Evolutionary conservation across 345 rosid genomes (phyloP), one percentile per base, ranked within the genome.

Genomic region (Pugionium cornutum): DNA sequence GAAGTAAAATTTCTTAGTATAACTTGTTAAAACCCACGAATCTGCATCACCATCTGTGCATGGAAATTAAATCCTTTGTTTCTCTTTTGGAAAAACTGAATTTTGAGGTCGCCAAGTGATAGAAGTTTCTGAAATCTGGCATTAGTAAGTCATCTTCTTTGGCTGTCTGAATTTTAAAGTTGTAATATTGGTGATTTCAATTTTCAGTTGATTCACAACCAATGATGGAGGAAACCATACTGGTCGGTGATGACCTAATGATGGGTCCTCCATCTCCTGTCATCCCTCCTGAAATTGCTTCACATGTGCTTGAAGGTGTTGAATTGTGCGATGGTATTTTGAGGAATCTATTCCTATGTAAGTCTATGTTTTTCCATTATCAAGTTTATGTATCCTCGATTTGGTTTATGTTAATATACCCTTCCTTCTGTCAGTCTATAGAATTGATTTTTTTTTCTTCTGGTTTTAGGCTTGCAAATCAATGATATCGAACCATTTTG

Each of bases 171-270:
- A 41, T 29, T 30, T 9, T 29, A 25, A 5, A 2, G 9, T 39
- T 39, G 8, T 39, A 49, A 30, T 33, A 26, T 26, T 59, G 41
- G 28, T 49, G 4, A 55, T 48, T 30, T 40, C 5, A 30, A 53
- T 64, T 69, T 72, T 41, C 76, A 91, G 98, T 89, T 26, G 96
- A 89, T 86, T 72, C 98, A 39, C 86, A 89, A 57, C 91, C 96
- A 41, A 79, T 74, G 3, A 89, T 91, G 91, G 98, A 89, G 83
- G 96, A 91, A 80, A 89, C 91, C 28, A 86, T 91, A 65, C 66
- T 89, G 80, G 96, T 89, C 1, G 91, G 95, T 58, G 99, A 88
- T 66, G 97, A 94, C 78, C 78, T 94, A 2, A 94, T 94, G 99
- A 81, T 48, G 86, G 96, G 98, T 18, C 96, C 88, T 36, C 95